Evolutionary conservation across 371 early-diverging fungal species (phyloP), one percentile per base, ranked within the genome.

Genomic region (Dinochytrium kinnereticum): DNA sequence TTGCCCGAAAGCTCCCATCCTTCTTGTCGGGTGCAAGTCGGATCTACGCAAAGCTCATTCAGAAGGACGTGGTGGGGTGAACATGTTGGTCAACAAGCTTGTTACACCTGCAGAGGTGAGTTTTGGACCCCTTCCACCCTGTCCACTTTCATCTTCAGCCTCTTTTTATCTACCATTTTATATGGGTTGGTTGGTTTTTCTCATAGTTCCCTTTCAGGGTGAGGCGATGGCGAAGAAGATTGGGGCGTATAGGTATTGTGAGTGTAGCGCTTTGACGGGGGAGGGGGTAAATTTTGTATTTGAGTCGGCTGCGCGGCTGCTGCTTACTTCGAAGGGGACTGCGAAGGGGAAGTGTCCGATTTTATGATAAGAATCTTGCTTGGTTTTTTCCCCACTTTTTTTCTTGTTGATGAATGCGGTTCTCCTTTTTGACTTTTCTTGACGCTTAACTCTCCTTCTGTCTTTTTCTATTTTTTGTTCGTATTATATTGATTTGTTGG

Each of bases 271-370:
- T 77, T 92, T 91, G 87, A 89, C 87, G 51, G 92, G 93, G 67
- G 91, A 92, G 40, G 95, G 94, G 73, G 94, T 96, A 65, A 89
- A 90, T 70, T 93, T 94, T 76, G 96, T 95, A 53, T 94, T 95
- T 85, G 93, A 93, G 79, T 85, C 88, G 59, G 94, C 94, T 26
- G 91, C 95, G 61, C 88, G 95, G 66, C 92, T 93, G 7, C 26
- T 73, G 19, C 33, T 71, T 10, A 37, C 61, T 17, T 17, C 61
- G 26, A 53, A 53, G 26, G 44, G 44, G 7, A n/a, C n/a, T n/a
- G 13, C 44, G 44, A 44, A 44, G 19, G 19, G 44, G 13, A 44
- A 44, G 19, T 44, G 44, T 44, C 44, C 44, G 7, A 44, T 44
- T 44, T 7, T 44, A 19, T 44, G n/a, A n/a, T n/a, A n/a, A n/a